Conservation (phyloP, 73 alveolate species). For the Paramecium bursaria region DNA sequence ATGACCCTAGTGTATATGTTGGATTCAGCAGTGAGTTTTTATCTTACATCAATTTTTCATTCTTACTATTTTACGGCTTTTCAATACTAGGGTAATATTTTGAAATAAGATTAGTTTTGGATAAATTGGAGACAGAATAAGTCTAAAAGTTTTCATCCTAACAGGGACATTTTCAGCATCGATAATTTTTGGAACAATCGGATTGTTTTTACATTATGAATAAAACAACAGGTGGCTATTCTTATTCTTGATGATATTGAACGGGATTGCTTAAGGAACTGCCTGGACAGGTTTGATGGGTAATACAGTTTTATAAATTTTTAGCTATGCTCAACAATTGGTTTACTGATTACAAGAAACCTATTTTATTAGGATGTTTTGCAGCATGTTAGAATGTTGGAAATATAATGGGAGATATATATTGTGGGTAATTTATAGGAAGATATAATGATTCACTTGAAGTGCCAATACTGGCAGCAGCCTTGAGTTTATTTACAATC, state of each 20-base stretch:
- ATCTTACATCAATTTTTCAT: slow-evolving; percentile 42
- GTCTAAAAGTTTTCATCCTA: slow-evolving; percentile 6
- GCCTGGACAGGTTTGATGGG: slow-evolving; percentile 60
- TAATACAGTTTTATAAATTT: not conserved
- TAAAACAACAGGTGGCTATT: not conserved
- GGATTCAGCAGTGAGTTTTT: slow-evolving; percentile 17
- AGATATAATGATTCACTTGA: too few relatives aligned
- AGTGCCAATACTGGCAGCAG: too few relatives aligned
- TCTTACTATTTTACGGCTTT: slow-evolving; percentile 11
- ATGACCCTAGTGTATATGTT: not conserved
- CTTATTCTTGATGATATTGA: not conserved
- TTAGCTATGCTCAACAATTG: slow-evolving; percentile 54
- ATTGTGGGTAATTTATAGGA: too few relatives aligned
- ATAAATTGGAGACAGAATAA: slow-evolving; percentile 34
- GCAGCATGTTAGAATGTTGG: slow-evolving; percentile 41
- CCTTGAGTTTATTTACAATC: too few relatives aligned
- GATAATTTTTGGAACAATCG: slow-evolving; percentile 1
- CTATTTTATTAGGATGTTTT: slow-evolving; percentile 33
- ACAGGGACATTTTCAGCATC: not conserved
- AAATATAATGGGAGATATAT: slow-evolving; percentile 28
- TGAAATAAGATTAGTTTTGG: slow-evolving; percentile 5
- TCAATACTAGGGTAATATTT: not conserved
- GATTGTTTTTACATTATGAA: not conserved
- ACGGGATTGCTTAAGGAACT: slow-evolving; percentile 41
- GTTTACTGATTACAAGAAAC: slow-evolving; percentile 2